phyloP scores from a whole-genome alignment of 768 basidiomycete species.

The Tricholoma bakamatsutake region DNA sequence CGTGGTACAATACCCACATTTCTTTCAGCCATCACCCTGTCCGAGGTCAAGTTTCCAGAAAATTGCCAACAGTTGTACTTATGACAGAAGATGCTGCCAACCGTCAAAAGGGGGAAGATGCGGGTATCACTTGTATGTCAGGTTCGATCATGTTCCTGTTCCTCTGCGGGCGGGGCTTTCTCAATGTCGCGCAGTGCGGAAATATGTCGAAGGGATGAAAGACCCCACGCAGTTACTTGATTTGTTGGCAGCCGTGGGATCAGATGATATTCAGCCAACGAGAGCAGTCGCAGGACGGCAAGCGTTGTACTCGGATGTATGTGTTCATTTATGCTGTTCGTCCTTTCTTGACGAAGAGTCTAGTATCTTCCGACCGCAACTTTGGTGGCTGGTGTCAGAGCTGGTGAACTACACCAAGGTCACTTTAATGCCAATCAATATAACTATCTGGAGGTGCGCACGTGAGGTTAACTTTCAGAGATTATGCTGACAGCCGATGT shows the following conservation, averaged over 20 bases:
- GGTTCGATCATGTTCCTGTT: constrained; percentile 32
- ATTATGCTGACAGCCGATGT: not conserved
- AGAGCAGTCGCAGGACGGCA: constrained; percentile 46
- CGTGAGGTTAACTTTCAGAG: not conserved
- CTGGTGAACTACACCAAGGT: constrained; percentile 81
- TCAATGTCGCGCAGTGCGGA: constrained; percentile 43
- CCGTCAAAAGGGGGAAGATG: constrained; percentile 62
- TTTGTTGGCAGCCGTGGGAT: constrained; percentile 65
- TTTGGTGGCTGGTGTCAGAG: constrained; percentile 78
- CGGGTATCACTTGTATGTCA: constrained; percentile 56
- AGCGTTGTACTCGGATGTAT: constrained; percentile 71
- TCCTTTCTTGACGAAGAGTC: not conserved
- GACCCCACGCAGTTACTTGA: constrained; percentile 69
- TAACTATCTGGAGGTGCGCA: constrained; percentile 84
- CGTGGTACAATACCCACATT: constrained; percentile 84
- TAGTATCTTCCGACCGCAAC: constrained; percentile 77
- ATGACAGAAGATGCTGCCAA: constrained; percentile 90
- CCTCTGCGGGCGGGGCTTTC: not conserved
- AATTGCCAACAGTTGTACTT: constrained; percentile 62
- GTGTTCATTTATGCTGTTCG: constrained; percentile 7
- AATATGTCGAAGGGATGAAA: constrained; percentile 75
- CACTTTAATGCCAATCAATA: constrained; percentile 94
- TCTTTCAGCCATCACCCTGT: constrained; percentile 42
- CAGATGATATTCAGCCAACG: constrained; percentile 60
- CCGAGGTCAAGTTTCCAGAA: constrained; percentile 40